phyloP scores from a whole-genome alignment of 1,284 basidiomycete genomes.

The Ustilago loliicola region DNA sequence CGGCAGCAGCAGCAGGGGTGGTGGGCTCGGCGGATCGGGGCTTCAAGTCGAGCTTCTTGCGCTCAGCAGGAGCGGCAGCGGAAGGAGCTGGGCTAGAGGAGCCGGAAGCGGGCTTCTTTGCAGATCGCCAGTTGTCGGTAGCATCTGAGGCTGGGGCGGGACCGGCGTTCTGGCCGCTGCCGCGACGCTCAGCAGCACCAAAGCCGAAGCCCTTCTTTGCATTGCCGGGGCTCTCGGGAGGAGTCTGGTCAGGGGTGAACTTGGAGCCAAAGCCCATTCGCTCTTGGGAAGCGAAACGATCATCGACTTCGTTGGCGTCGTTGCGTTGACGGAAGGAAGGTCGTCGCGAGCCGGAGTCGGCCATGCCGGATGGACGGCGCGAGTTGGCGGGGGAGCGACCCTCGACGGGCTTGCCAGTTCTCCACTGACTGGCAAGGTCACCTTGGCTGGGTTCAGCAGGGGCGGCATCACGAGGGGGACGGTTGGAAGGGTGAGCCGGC shows the following conservation, averaged over 20 bases:
- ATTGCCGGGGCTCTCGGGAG: constrained; percentile 55
- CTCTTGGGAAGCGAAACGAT: constrained; percentile 59
- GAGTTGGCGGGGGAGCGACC: constrained; percentile 43
- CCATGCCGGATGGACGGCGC: constrained; percentile 40
- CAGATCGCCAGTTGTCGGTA: constrained; percentile 54
- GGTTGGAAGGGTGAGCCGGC: constrained; percentile 43
- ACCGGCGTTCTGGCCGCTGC: constrained; percentile 22
- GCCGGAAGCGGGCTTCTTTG: constrained; percentile 46
- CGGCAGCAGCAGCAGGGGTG: constrained; percentile 78
- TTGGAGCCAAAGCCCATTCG: constrained; percentile 68
- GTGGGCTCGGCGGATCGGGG: constrained; percentile 71
- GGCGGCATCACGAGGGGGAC: constrained; percentile 49
- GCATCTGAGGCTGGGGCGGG: constrained; percentile 26
- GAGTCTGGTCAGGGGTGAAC: constrained; percentile 57
- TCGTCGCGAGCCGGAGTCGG: constrained; percentile 35
- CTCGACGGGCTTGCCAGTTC: constrained; percentile 67
- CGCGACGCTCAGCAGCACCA: constrained; percentile 48
- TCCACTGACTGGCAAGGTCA: constrained; percentile 66
- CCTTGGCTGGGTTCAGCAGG: constrained; percentile 60
- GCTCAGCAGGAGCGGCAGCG: constrained; percentile 57
- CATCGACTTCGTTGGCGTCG: constrained; percentile 63
- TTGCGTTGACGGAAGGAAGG: constrained; percentile 44
- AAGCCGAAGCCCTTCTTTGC: constrained; percentile 60
- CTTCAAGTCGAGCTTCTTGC: constrained; percentile 69
- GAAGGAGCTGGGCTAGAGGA: constrained; percentile 43